Percentiles rank a stretch among this genome's conserved stretches.
Conservation (phyloP, 352 stramenopile genomes). For the Globisporangium spiculum region DNA sequence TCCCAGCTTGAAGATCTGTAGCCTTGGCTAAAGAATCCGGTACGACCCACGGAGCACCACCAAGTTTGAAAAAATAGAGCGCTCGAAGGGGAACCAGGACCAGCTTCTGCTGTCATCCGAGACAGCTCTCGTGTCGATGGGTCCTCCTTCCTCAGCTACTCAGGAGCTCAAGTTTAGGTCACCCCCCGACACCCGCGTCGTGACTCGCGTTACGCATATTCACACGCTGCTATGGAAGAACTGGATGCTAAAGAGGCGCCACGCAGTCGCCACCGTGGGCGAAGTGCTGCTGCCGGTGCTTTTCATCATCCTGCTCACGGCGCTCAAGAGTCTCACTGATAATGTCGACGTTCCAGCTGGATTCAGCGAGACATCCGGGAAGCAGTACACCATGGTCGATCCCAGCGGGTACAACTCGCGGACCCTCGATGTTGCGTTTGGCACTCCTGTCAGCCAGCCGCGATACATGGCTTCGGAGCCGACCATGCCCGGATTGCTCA, state of each 20-base stretch:
- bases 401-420: neutral
- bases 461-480: conserved; percentile 47
- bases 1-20: no score
- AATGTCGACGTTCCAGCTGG: conserved; percentile 56
- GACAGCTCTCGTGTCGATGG: neutral
- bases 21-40: neutral
- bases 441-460: conserved; percentile 3
- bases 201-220: conserved; percentile 22
- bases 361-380: conserved; percentile 39
- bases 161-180: neutral
- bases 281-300: conserved; percentile 62
- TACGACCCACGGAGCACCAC: neutral
- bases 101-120: conserved; percentile 2
- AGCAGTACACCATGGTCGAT: conserved; percentile 3
- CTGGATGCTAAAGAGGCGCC: conserved; percentile 68
- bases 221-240: conserved; percentile 74
- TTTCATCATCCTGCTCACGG: conserved; percentile 63
- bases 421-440: conserved; percentile 11
- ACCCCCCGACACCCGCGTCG: neutral
- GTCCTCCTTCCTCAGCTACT: neutral
- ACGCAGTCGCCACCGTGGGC: conserved; percentile 43
- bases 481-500: conserved; percentile 49
- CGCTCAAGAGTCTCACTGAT: conserved; percentile 47
- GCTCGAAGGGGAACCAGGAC: neutral
- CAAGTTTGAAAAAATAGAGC: neutral